Conservation (phyloP, 78 protist genomes). For the Guillardia theta region DNA sequence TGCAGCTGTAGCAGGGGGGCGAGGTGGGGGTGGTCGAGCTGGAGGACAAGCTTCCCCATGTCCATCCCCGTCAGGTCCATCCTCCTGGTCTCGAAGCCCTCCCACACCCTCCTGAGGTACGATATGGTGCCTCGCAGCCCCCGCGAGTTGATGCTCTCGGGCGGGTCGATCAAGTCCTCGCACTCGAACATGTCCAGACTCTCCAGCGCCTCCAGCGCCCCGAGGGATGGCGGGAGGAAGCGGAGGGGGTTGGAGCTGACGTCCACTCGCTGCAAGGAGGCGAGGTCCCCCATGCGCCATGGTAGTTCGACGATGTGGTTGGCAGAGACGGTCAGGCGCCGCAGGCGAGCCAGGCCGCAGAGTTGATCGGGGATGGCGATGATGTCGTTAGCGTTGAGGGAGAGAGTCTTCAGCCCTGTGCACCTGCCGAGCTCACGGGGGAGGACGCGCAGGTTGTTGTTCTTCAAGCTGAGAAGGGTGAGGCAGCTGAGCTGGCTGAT, state of each 20-base stretch:
- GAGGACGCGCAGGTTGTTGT: neutral
- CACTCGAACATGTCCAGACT: neutral
- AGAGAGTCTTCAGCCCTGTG: neutral
- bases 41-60: neutral
- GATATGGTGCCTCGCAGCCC: neutral
- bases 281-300: neutral
- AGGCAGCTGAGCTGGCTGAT: neutral
- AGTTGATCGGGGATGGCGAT: neutral
- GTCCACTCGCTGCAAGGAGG: neutral
- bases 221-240: neutral
- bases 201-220: neutral
- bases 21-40: neutral
- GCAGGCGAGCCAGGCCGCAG: neutral
- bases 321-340: neutral
- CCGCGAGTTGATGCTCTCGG: neutral
- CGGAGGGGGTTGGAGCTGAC: neutral
- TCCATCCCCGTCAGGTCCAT: neutral
- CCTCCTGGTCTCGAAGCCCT: neutral
- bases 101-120: neutral
- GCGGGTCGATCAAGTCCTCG: neutral
- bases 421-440: neutral
- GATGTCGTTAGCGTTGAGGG: neutral
- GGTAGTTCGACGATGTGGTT: neutral
- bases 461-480: neutral
- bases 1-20: neutral